A percentile compares a stretch with the other conserved stretches of the same genome.
phyloP scores from a whole-genome alignment of 2,329 filamentous ascomycete species.

The Zalaria obscura region DNA sequence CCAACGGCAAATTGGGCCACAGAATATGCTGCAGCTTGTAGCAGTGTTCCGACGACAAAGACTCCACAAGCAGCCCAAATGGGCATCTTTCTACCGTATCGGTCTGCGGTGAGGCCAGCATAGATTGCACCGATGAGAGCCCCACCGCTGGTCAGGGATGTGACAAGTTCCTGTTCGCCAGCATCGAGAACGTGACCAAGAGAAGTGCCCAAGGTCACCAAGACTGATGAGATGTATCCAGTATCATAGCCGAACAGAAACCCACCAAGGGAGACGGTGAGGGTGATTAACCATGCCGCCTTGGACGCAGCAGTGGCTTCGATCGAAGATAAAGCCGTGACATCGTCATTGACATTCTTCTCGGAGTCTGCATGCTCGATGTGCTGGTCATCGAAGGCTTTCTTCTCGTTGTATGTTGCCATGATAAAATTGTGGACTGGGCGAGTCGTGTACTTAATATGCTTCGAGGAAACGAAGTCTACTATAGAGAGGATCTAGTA shows the following conservation, averaged over 20 bases:
- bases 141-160: slow-evolving; percentile 22
- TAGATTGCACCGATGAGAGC: slow-evolving; percentile 23
- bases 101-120: slow-evolving; percentile 23
- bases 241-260: slow-evolving; percentile 31
- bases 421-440: not conserved
- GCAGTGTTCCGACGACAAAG: slow-evolving; percentile 24
- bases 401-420: not conserved
- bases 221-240: slow-evolving; percentile 23
- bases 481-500: no score
- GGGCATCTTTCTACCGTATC: slow-evolving; percentile 24
- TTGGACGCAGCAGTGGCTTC: slow-evolving; percentile 23
- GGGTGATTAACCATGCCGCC: slow-evolving; percentile 24
- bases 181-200: slow-evolving; percentile 17
- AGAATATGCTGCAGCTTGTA: slow-evolving; percentile 13
- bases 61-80: slow-evolving; percentile 28
- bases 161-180: slow-evolving; percentile 23
- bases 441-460: no score
- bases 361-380: slow-evolving; percentile 2
- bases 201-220: slow-evolving; percentile 21
- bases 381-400: not conserved
- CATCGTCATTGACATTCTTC: slow-evolving; percentile 4
- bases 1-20: slow-evolving; percentile 31
- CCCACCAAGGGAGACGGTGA: slow-evolving; percentile 22
- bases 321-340: slow-evolving; percentile 18
- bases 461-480: no score